Evolutionary conservation across 2,329 filamentous ascomycete genomes (phyloP).

Genomic region (Aureobasidium uvarum): DNA sequence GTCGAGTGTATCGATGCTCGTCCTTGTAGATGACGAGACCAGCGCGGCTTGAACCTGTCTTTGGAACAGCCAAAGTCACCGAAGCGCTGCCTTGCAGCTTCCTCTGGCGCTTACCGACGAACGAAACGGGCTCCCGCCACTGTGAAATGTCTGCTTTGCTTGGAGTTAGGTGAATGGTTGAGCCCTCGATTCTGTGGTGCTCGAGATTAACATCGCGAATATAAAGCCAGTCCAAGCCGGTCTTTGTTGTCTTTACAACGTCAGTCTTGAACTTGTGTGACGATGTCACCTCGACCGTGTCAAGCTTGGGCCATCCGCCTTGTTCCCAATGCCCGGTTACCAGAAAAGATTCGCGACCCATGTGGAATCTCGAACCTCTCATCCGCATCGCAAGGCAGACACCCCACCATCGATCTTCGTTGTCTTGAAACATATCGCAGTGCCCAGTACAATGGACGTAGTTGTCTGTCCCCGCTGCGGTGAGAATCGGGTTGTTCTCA

Average conservation of each 20-base stretch:
- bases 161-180: not conserved
- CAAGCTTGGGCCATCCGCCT: slow-evolving; percentile 40
- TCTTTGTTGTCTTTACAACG: not conserved
- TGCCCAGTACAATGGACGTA: not conserved
- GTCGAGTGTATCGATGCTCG: slow-evolving; percentile 2
- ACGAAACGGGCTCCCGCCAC: slow-evolving; percentile 2
- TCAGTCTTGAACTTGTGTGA: slow-evolving; percentile 1
- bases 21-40: slow-evolving; percentile 17
- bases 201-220: slow-evolving; percentile 1
- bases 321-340: slow-evolving; percentile 51
- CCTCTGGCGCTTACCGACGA: slow-evolving; percentile 12
- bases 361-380: slow-evolving; percentile 48
- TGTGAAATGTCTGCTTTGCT: slow-evolving; percentile 5
- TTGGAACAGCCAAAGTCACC: not conserved
- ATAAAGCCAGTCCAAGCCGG: slow-evolving; percentile 17
- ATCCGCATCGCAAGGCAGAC: slow-evolving; percentile 48
- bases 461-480: slow-evolving; percentile 28
- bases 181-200: not conserved
- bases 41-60: not conserved
- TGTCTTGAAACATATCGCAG: slow-evolving; percentile 49
- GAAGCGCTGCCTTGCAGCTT: slow-evolving; percentile 1
- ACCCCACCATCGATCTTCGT: slow-evolving; percentile 53
- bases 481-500: slow-evolving; percentile 34
- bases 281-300: not conserved
- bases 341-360: slow-evolving; percentile 56